These are phyloP conservation scores for Eucommia ulmoides DNA, from an alignment of 257 asterid genomes.

Conservation along the genomic window DNA sequence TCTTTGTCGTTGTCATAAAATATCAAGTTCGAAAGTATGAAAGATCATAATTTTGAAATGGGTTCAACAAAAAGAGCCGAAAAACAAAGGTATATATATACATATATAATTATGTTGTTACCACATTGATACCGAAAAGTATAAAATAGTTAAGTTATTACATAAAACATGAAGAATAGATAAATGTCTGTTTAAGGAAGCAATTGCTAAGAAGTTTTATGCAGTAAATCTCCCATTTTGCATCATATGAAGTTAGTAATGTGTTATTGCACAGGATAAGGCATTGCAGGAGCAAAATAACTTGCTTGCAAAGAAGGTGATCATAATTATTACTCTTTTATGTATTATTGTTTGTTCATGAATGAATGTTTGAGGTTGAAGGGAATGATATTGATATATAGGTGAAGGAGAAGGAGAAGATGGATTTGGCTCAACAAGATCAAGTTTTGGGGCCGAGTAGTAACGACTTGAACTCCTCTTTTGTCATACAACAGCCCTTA, in stretches of 20 bases:
- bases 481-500: slow-evolving; percentile 21
- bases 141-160: not conserved
- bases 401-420: slow-evolving; percentile 52
- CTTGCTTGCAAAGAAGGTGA: slow-evolving; percentile 50
- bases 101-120: not conserved
- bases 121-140: not conserved
- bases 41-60: no score
- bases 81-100: not conserved
- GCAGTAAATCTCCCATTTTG: not conserved
- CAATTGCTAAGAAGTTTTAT: no score
- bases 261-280: slow-evolving; percentile 53
- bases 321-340: not conserved
- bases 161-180: no score
- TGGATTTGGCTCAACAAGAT: slow-evolving; percentile 23
- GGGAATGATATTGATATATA: no score
- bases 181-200: no score
- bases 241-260: not conserved
- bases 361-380: no score
- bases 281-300: slow-evolving; percentile 68
- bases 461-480: slow-evolving; percentile 28
- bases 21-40: no score
- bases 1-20: no score
- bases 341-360: no score
- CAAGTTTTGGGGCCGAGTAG: slow-evolving; percentile 34
- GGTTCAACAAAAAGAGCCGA: not conserved